A percentile compares a stretch with the other conserved stretches of the same genome.
Evolutionary conservation across 1,139 yeast genomes (phyloP).

Genomic region (Sugiyamaella sp.): DNA sequence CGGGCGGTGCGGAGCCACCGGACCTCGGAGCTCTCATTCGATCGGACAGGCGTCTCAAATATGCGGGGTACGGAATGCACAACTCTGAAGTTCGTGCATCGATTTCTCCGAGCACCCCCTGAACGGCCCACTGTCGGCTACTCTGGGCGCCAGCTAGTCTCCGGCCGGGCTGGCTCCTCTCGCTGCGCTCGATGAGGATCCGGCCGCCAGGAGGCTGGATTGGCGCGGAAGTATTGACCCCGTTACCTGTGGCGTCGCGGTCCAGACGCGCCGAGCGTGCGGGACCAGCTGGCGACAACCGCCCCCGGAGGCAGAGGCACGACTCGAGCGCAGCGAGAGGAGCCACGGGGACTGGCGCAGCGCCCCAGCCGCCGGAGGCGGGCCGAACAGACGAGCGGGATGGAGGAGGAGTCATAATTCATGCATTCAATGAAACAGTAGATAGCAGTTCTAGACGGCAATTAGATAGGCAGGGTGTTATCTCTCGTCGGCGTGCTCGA

Average conservation of each 20-base stretch:
- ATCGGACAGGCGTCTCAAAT: background rate
- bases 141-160: background rate
- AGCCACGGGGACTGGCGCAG: conserved; percentile 8
- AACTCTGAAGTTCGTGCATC: too few relatives aligned
- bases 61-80: background rate
- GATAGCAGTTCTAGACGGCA: background rate
- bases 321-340: conserved; percentile 1
- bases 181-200: conserved; percentile 2
- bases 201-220: background rate
- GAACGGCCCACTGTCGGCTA: too few relatives aligned
- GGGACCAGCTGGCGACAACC: too few relatives aligned
- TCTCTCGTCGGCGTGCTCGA: conserved; percentile 15
- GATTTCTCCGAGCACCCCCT: background rate
- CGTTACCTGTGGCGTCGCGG: too few relatives aligned
- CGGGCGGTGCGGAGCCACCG: too few relatives aligned
- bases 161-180: conserved; percentile 3
- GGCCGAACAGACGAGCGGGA: background rate
- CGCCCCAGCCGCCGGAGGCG: conserved; percentile 16
- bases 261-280: too few relatives aligned
- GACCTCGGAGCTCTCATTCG: background rate
- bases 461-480: background rate
- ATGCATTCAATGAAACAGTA: conserved; percentile 14
- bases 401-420: conserved; percentile 8
- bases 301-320: too few relatives aligned
- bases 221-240: background rate